These are phyloP conservation scores for Beauveria sp. DNA, from an alignment of 2,329 filamentous ascomycete species.

Conservation along the genomic window DNA sequence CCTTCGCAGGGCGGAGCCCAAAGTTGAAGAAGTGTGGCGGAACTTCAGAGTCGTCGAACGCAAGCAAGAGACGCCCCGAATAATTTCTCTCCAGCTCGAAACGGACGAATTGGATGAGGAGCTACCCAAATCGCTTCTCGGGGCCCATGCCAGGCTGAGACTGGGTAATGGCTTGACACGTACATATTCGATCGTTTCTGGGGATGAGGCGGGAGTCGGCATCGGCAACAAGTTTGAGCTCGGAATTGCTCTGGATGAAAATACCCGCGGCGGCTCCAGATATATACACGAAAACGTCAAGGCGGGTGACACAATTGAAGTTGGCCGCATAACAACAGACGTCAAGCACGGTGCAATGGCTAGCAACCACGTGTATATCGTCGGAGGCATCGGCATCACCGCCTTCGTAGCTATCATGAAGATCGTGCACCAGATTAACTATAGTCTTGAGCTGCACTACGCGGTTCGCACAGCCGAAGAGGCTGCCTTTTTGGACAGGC, in stretches of 20 bases:
- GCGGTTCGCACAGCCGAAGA: slow-evolving; percentile 45
- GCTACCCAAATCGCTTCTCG: slow-evolving; percentile 26
- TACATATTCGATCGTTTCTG: slow-evolving; percentile 51
- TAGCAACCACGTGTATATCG: slow-evolving; percentile 55
- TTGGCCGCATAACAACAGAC: slow-evolving; percentile 42
- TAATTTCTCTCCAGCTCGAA: slow-evolving; percentile 47
- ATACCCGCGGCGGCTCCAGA: slow-evolving; percentile 53
- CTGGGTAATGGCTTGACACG: slow-evolving; percentile 49
- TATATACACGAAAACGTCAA: slow-evolving; percentile 45
- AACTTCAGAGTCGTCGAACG: slow-evolving; percentile 42
- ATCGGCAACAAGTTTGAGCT: slow-evolving; percentile 45
- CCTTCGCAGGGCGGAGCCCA: slow-evolving; percentile 21
- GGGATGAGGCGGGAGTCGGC: slow-evolving; percentile 10
- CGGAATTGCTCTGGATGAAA: slow-evolving; percentile 47
- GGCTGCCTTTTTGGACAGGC: slow-evolving; percentile 41
- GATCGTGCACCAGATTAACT: slow-evolving; percentile 35
- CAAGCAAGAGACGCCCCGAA: slow-evolving; percentile 39
- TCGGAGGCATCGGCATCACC: slow-evolving; percentile 58
- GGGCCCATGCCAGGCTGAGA: slow-evolving; percentile 49
- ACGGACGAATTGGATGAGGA: slow-evolving; percentile 24
- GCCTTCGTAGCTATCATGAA: slow-evolving; percentile 49
- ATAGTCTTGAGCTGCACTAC: slow-evolving; percentile 49
- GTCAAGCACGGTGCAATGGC: slow-evolving; percentile 38
- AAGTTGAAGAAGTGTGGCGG: slow-evolving; percentile 32
- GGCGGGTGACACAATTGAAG: slow-evolving; percentile 41